Base-by-base conservation (phyloP, 371 early-diverging fungal species). In the Mortierella sp. region DNA sequence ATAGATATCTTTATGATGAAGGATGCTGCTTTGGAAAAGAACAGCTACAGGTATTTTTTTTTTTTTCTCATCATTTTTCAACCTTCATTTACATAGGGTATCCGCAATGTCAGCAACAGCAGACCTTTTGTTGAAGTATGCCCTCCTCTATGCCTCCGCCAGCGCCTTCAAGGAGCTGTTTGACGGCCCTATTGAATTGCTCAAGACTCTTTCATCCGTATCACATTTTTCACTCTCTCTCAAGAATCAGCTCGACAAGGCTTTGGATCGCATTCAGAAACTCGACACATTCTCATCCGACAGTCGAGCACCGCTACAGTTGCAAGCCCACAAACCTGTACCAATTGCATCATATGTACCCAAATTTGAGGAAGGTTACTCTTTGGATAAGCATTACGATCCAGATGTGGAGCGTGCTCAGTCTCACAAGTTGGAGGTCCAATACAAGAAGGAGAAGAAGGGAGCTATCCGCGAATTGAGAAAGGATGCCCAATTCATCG, bases 391-490 rank as follows among this genome's bases (percentile, higher is more conserved):
- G 64, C 92, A 94, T 73, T 92, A 93, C 72, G 96, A 96, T 82
- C 92, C 93, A 36, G 92, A 94, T 75, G 88, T 90, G 66, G 95
- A 94, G 59, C 89, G 92, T 64, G 86, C 90, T 57, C 91, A 95
- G 83, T 72, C 82, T n/a, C 86, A 87, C 69, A 97, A 96, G 84
- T 86, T 97, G 65, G 85, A 93, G 59, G 77, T 89, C 8, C 93
- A 95, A 86, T 84, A 93, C 84, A 95, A 94, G 88, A 92, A 94
- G 85, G 98, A 98, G 84, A 86, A 88, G 85, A 95, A 96, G 86
- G 97, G 98, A 21, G 97, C 97, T 4, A 88, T 96, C 47, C 92
- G 98, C 48, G 98, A 99, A 84, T 84, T 99, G 70, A 93, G 97
- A 63, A 95, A 97, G 85, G 99, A 99, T 84, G 92, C 92, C 43